Conservation (phyloP, 441 rosid genomes). For the Brassica hybrid region DNA sequence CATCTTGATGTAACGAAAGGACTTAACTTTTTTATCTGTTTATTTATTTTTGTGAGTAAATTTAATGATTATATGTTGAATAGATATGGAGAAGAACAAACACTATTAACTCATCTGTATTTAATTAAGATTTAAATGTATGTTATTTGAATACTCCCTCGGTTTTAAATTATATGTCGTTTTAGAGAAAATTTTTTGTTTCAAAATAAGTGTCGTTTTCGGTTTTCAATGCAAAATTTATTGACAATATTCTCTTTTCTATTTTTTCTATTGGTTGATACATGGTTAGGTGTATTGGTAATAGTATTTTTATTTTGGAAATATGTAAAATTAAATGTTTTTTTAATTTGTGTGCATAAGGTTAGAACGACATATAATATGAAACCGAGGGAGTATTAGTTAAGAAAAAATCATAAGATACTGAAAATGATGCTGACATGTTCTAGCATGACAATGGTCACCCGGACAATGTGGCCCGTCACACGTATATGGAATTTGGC, state of each 20-base stretch:
- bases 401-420: conserved; percentile 1
- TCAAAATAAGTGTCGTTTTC: no score
- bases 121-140: background rate
- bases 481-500: conserved; percentile 17
- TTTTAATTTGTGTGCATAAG: no score
- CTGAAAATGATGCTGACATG: conserved; percentile 20
- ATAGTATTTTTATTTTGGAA: no score
- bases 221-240: no score
- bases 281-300: no score
- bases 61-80: background rate
- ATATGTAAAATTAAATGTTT: no score
- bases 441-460: conserved; percentile 15
- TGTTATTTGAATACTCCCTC: background rate
- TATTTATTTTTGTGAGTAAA: background rate
- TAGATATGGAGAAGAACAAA: background rate
- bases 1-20: conserved; percentile 15
- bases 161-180: no score
- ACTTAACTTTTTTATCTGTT: background rate
- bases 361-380: no score
- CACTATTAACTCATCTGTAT: background rate
- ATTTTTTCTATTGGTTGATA: no score
- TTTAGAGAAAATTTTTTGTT: no score
- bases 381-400: no score
- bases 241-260: no score
- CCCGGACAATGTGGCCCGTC: conserved; percentile 23